phyloP scores from a whole-genome alignment of 768 basidiomycete species.

The Podaxis carcinomalis region DNA sequence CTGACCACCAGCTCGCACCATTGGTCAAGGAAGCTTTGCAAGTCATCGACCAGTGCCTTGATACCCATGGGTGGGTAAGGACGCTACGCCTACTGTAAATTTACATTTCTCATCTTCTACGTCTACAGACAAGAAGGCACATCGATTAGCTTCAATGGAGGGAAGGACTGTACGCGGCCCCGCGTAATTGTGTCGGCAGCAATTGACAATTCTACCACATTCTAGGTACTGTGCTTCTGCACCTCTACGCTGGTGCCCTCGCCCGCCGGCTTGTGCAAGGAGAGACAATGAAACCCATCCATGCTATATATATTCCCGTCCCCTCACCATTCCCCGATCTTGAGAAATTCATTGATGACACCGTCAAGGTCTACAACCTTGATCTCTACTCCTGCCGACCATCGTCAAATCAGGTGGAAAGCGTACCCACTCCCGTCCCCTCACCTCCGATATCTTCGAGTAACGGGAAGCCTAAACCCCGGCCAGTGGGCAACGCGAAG shows the following conservation, averaged over 20 bases:
- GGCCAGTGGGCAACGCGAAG: conserved; percentile 43
- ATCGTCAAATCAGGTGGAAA: conserved; percentile 42
- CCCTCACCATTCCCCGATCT: conserved; percentile 83
- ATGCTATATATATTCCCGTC: conserved; percentile 83
- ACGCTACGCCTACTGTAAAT: conserved; percentile 12
- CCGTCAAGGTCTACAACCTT: conserved; percentile 61
- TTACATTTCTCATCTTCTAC: conserved; percentile 15
- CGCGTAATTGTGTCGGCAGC: not conserved
- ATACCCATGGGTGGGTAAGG: conserved; percentile 73
- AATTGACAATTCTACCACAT: not conserved
- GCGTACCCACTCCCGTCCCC: conserved; percentile 32
- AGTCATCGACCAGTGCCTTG: conserved; percentile 76
- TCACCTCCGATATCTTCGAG: conserved; percentile 14
- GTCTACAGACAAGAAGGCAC: conserved; percentile 56
- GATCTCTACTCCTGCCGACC: conserved; percentile 62
- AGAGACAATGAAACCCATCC: conserved; percentile 42
- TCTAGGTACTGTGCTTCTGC: conserved; percentile 90
- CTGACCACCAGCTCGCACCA: conserved; percentile 40
- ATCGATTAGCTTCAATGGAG: conserved; percentile 95
- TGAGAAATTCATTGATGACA: conserved; percentile 76
- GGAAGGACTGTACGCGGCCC: conserved; percentile 86
- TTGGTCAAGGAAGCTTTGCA: conserved; percentile 74
- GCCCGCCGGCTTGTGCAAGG: conserved; percentile 36
- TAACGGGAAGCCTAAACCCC: conserved; percentile 24
- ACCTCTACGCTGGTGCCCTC: conserved; percentile 77